Conservation (phyloP, 352 stramenopile species). For the Phytopythium oedochilum region DNA sequence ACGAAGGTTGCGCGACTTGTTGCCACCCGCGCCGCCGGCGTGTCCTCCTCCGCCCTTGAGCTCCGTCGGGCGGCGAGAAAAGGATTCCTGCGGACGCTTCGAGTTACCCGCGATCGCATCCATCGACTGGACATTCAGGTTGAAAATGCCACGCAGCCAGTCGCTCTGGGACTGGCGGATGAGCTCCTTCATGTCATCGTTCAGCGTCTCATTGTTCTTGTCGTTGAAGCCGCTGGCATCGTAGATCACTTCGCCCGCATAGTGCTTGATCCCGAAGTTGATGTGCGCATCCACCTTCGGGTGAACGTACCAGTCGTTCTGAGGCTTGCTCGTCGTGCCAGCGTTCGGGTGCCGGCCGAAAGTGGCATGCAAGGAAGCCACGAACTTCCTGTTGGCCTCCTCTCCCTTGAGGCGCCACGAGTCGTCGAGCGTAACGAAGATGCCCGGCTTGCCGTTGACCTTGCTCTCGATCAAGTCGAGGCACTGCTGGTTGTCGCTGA, state of each 20-base stretch:
- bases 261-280: conserved; percentile 88
- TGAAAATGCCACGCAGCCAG: conserved; percentile 84
- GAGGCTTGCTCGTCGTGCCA: conserved; percentile 52
- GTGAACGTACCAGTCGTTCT: conserved; percentile 88
- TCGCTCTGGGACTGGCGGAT: conserved; percentile 82
- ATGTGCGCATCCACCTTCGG: conserved; percentile 89
- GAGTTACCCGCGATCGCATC: conserved; percentile 68
- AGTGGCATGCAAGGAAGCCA: conserved; percentile 80
- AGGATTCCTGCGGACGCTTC: conserved; percentile 54
- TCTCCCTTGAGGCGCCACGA: conserved; percentile 92
- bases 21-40: conserved; percentile 29
- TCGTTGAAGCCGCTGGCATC: conserved; percentile 97
- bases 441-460: conserved; percentile 83
- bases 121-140: conserved; percentile 83
- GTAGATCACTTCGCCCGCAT: conserved; percentile 96
- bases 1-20: conserved; percentile 80
- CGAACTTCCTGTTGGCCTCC: conserved; percentile 90
- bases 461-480: conserved; percentile 93
- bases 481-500: conserved; percentile 92
- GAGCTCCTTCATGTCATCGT: conserved; percentile 92
- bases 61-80: conserved; percentile 63
- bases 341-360: conserved; percentile 71
- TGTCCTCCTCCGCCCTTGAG: conserved; percentile 16
- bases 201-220: conserved; percentile 98
- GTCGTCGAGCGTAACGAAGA: conserved; percentile 96